A percentile compares a stretch with the other conserved stretches of the same genome.
These are phyloP conservation scores for Pseudocercospora crystallina DNA, from an alignment of 2,329 filamentous ascomycete species.

Conservation along the genomic window DNA sequence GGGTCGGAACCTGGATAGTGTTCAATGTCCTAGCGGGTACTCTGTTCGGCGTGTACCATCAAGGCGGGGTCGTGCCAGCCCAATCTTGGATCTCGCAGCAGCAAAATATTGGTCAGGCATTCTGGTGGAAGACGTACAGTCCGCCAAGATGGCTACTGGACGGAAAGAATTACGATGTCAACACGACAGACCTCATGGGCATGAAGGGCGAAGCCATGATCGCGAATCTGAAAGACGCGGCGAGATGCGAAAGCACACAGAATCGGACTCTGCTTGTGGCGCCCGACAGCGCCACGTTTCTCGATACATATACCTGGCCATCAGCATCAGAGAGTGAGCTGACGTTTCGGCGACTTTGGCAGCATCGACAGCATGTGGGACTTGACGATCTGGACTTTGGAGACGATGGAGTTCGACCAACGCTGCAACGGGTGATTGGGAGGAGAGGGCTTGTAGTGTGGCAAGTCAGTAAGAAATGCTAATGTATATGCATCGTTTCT, in stretches of 20 bases:
- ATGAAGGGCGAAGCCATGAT: conserved; percentile 63
- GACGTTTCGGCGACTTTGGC: conserved; percentile 69
- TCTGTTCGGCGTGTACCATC: conserved; percentile 79
- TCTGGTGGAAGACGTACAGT: conserved; percentile 87
- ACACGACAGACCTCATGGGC: conserved; percentile 72
- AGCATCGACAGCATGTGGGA: conserved; percentile 67
- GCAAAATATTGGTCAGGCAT: conserved; percentile 63
- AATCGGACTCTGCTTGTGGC: conserved; percentile 61
- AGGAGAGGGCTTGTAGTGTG: conserved; percentile 48
- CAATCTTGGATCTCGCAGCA: conserved; percentile 74
- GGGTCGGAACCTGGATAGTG: conserved; percentile 55
- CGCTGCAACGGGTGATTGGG: conserved; percentile 61
- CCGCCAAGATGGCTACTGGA: conserved; percentile 79
- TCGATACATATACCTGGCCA: conserved; percentile 54
- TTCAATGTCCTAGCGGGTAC: conserved; percentile 69
- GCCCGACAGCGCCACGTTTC: conserved; percentile 68
- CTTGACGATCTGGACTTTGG: conserved; percentile 78
- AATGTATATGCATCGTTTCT: not conserved
- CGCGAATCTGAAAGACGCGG: conserved; percentile 56
- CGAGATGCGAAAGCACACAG: conserved; percentile 61
- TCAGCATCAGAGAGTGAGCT: conserved; percentile 17
- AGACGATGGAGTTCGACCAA: conserved; percentile 72
- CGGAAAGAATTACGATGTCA: conserved; percentile 70
- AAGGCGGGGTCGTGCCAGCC: conserved; percentile 73
- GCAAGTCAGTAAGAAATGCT: conserved; percentile 43